Base-by-base conservation (phyloP, 208 protist genomes). In the Acanthamoeba healyi region DNA sequence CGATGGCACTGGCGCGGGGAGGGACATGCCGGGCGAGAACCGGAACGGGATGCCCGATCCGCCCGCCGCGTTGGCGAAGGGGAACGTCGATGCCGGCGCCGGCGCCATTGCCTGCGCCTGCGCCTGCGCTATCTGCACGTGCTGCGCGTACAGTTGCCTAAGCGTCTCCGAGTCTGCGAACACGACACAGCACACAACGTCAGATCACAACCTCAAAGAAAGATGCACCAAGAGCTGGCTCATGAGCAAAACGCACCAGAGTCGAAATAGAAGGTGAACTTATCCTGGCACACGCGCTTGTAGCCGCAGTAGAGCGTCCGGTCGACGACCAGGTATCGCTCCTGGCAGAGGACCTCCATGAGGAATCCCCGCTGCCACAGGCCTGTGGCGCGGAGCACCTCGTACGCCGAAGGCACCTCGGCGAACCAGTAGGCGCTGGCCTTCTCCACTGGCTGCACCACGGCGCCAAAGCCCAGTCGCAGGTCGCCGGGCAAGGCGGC, bases 341-440 rank as follows among this genome's bases (percentile, higher is more conserved):
- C 70, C n/a, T 26, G 19, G 70, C 19, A 40, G 34, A 81, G 70
- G 5, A 81, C 70, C 70, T 81, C 70, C 70, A 81, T 81, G 70
- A 81, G 70, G 70, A 81, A 81, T 0, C 12, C 17, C 19, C 70
- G 36, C 40, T 81, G 29, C 70, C 70, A 81, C 22, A 81, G 19
- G 22, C 70, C 70, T 26, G 70, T 49, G 70, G 70, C 70, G 38
- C 70, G 2, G 38, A 81, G 70, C 40, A 81, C 70, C 40, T 81
- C 70, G 40, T 46, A 46, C 36, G 36, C 70, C 70, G 70, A 44
- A 32, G 70, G 70, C 38, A 46, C 70, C 70, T 81, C 70, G 24
- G 70, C 70, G 32, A 81, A 81, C 70, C 38, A 81, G 24, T 81
- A 81, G 40, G 70, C 70, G 70, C 70, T 81, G 40, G 70, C 70